These are phyloP conservation scores for Kalmanozyma brasiliensis DNA, from an alignment of 1,284 basidiomycete species.

Conservation along the genomic window DNA sequence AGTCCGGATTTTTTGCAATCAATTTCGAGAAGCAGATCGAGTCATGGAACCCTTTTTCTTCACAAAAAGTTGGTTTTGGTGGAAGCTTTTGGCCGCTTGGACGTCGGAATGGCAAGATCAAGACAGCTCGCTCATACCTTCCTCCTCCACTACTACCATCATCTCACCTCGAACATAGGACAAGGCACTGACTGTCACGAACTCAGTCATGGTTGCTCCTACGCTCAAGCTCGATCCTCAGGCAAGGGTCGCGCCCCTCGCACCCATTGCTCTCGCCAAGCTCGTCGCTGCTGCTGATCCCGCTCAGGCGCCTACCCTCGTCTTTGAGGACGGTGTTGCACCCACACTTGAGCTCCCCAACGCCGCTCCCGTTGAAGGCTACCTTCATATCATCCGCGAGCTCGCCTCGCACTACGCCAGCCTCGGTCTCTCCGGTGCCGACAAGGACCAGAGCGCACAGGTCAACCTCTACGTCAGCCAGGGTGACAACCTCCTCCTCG, in stretches of 20 bases:
- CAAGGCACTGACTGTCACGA: conserved; percentile 8
- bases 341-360: conserved; percentile 41
- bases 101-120: too few relatives aligned
- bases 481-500: conserved; percentile 52
- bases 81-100: conserved; percentile 9
- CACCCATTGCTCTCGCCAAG: conserved; percentile 54
- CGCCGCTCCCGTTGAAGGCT: conserved; percentile 47
- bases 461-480: conserved; percentile 56
- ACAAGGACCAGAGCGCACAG: conserved; percentile 52
- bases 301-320: conserved; percentile 31
- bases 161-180: conserved; percentile 10
- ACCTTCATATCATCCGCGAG: conserved; percentile 54
- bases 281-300: conserved; percentile 35
- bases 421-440: conserved; percentile 52
- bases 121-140: too few relatives aligned
- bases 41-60: conserved; percentile 2
- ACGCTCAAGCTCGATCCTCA: conserved; percentile 53
- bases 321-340: conserved; percentile 41
- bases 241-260: conserved; percentile 55
- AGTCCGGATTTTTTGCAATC: conserved; percentile 9
- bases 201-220: conserved; percentile 38
- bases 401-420: conserved; percentile 51
- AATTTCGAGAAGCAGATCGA: background rate
- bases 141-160: conserved; percentile 2
- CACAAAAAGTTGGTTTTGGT: conserved; percentile 3